Evolutionary conservation across 176 grass and related monocot species (phyloP).

Genomic region (Secale cereale): DNA sequence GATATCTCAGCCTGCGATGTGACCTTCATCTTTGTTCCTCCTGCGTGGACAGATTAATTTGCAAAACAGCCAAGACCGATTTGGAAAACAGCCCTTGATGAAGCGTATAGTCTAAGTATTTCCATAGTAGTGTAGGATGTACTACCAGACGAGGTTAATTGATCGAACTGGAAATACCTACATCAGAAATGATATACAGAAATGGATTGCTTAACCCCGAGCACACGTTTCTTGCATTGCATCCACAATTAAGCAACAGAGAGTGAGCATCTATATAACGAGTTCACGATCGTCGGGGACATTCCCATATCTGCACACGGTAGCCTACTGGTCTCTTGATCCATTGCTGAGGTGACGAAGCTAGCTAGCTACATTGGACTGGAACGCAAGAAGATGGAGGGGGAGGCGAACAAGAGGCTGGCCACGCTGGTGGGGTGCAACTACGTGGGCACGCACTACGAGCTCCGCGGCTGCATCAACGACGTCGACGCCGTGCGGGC

Average conservation of each 20-base stretch:
- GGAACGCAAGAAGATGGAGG: conserved; percentile 3
- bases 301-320: not conserved
- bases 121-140: no score
- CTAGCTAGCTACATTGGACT: no score
- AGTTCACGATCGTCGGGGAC: not conserved
- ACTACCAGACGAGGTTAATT: not conserved
- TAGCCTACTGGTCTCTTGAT: not conserved
- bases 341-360: not conserved
- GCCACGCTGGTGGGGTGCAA: conserved; percentile 86
- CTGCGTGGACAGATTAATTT: no score
- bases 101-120: no score
- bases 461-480: conserved; percentile 88
- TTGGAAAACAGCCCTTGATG: no score
- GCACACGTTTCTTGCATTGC: conserved; percentile 9
- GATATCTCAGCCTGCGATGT: not conserved
- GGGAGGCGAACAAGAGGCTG: conserved; percentile 30
- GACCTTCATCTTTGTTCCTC: no score
- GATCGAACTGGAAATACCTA: not conserved
- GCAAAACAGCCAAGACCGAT: no score
- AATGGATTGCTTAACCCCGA: conserved; percentile 9
- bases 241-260: conserved; percentile 13
- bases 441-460: conserved; percentile 52
- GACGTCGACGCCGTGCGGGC: conserved; percentile 65
- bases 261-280: not conserved
- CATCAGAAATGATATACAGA: not conserved